Base-by-base conservation (phyloP, 768 basidiomycete genomes). In the Boletus subcaerulescens region DNA sequence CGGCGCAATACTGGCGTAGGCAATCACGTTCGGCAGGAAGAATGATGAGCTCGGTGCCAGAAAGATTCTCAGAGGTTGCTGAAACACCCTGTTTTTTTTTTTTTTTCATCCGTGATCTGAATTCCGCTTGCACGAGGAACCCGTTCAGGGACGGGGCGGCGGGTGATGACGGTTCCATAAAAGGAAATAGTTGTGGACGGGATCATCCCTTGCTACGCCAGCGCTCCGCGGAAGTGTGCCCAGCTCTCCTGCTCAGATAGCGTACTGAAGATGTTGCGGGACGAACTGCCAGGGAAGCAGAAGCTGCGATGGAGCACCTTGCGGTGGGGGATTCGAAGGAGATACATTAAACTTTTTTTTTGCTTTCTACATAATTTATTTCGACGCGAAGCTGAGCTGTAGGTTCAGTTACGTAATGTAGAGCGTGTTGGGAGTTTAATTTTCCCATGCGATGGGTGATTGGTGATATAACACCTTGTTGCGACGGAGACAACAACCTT, bases 401-500 rank as follows among this genome's bases (percentile, higher is more conserved):
- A 20, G 22, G 48, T 18, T 33, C 0, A 13, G 36, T 65, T 56
- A 65, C 65, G 60, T 65, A 67, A 65, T 10, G 40, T 8, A 22
- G 51, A 55, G 58, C 49, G 47, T 55, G 53, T 44, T 47, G 35
- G 17, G 50, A 33, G 47, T 45, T 48, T 2, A 45, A 52, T 71
- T 69, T 71, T 70, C 69, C 66, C 69, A 70, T 64, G 64, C 33
- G 53, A 49, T 38, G 52, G 24, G 18, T n/a, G 39, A 38, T 32
- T 42, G 58, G 54, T 45, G 66, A 69, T 70, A 72, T 71, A 72
- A 70, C 59, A 49, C 41, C 59, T 59, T 56, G 65, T 68, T 53
- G 65, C 65, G 59, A 67, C 68, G 65, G 60, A 48, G 51, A 50
- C 33, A 29, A 17, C 29, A 33, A n/a, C 31, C 22, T 33, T 53